Base-by-base conservation (phyloP, 2,329 filamentous ascomycete genomes). In the Paraphaeosphaeria sporulosa region DNA sequence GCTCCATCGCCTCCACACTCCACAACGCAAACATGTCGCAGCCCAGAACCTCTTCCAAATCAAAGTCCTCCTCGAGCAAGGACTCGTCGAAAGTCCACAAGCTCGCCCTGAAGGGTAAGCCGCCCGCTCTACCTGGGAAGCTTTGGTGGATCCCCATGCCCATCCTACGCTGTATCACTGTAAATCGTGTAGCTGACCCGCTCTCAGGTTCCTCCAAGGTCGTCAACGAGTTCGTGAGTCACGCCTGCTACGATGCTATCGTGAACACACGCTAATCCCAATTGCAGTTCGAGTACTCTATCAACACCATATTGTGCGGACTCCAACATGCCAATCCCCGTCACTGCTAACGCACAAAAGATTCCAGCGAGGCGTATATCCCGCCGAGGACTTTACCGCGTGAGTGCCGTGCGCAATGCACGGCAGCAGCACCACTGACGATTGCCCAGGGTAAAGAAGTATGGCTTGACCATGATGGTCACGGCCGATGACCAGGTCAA, bases 391-490 rank as follows among this genome's bases (percentile, higher is more conserved):
- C 82, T 99, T 99, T 77, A 92, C 91, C 68, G 90, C 93, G 49
- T 52, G 23, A 52, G 49, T 40, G 9, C 27, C 2, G 6, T 12
- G 27, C 15, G 32, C 13, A 91, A 94, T 81, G 76, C 89, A 80
- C 27, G 3, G 36, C 25, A 15, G 25, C 17, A 44, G 23, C 30
- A 43, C n/a, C 46, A 19, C 73, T 52, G 8, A 52, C 5, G 8
- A 4, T 19, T 25, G 38, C 80, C 76, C 43, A 86, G 87, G 13
- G 94, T 99, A 74, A 99, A 99, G 83, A 99, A 99, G 82, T 99
- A 99, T 90, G 95, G 95, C 71, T 87, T 99, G 72, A 98, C 97
- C 73, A 97, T 97, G 93, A 91, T 97, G 71, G 94, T 98, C 54
- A 96, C 94, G 34, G 88, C 93, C 65, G 95, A 99, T 78, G 95